Base-by-base conservation (phyloP, 148 eudicot species). In the Cornus florida region DNA sequence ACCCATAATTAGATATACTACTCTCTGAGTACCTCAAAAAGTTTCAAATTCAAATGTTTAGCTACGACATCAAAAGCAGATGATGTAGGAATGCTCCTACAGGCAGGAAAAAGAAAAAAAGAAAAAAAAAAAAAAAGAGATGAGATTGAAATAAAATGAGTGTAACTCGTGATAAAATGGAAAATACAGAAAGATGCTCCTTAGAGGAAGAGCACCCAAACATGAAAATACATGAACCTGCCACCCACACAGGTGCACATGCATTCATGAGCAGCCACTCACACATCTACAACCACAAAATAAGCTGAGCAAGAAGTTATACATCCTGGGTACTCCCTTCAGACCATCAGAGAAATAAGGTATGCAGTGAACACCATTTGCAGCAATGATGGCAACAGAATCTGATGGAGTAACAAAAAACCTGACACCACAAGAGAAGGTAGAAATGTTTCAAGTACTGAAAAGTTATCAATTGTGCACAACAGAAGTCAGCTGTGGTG, bases 21-120 rank as follows among this genome's bases (percentile, higher is more conserved):
- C 31, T 39, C 17, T 24, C 33, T 32, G 59, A 80, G 82, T 82
- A 93, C 97, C 97, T 95, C 98, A 85, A 95, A 95, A 84, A 95
- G 88, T 83, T 93, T 92, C 87, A 95, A 81, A 46, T 89, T 93
- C 11, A 95, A 81, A 85, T 91, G 82, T 79, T 93, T 84, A 69
- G 99, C 99, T 10, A 95, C 99, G 80, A 95, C 97, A 85, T 95
- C 97, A 84, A 95, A 91, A 69, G 97, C 99, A 83, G 97, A 97
- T 75, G 99, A 95, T 23, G 99, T 95, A 79, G 99, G 99, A 97
- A 95, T 95, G 83, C 99, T 95, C 97, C 99, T 93, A 85, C 78
- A 86, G 69, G 67, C 46, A 82, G 75, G 65, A 56, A 77, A 74
- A 35, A 28, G n/a, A 28, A 28, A 28, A 28, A 28, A 28, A 1